phyloP scores from a whole-genome alignment of 441 rosid species.

The Gossypium gossypioides region DNA sequence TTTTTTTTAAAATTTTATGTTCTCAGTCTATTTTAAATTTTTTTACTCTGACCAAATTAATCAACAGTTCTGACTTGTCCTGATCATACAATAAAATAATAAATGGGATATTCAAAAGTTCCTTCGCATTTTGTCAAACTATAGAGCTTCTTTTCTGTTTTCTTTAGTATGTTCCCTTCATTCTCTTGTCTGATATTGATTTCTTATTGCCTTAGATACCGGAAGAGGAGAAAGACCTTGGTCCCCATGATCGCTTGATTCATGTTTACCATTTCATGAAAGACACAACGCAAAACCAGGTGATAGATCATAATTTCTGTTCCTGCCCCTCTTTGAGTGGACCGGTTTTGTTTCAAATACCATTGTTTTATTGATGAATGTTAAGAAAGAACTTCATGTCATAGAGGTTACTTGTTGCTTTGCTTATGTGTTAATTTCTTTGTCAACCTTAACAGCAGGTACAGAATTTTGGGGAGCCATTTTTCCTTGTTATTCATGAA shows the following conservation, averaged over 20 bases:
- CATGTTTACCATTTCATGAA: slow-evolving; percentile 38
- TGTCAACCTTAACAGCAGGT: slow-evolving; percentile 30
- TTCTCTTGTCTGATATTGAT: slow-evolving; percentile 6
- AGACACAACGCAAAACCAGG: slow-evolving; percentile 36
- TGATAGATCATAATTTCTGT: slow-evolving; percentile 9
- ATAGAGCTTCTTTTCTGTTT: neutral
- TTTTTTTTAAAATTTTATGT: neutral
- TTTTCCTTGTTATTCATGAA: slow-evolving; percentile 56
- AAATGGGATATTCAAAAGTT: neutral
- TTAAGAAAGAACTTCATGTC: neutral
- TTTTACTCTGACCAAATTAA: neutral
- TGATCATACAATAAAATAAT: neutral
- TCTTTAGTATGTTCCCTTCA: neutral
- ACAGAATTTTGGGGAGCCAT: slow-evolving; percentile 69
- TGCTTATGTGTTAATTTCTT: neutral
- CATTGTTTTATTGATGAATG: neutral
- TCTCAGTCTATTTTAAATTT: neutral
- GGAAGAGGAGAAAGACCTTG: slow-evolving; percentile 40
- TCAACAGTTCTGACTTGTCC: neutral
- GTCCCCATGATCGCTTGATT: slow-evolving; percentile 37
- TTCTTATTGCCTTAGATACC: slow-evolving; percentile 25
- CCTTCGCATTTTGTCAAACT: neutral
- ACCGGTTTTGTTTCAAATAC: neutral
- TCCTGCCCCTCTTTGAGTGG: neutral
- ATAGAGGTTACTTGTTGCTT: neutral